A percentile compares a stretch with the other conserved stretches of the same genome.
Conservation (phyloP, 257 asterid species). For the Salvia miltiorrhiza region DNA sequence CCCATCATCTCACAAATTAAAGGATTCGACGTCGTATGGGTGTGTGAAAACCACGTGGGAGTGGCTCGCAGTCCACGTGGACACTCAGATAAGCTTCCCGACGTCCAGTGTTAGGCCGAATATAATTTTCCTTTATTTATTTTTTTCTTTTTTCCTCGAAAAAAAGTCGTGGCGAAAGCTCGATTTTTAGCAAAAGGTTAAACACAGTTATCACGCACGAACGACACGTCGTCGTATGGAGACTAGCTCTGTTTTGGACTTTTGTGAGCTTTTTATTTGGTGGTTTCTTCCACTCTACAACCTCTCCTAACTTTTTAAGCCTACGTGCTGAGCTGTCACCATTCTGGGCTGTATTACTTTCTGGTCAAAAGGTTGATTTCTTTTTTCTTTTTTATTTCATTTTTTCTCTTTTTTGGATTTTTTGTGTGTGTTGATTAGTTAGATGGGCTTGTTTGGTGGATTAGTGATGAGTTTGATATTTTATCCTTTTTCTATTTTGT, state of each 20-base stretch:
- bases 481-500: not conserved
- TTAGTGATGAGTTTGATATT: not conserved
- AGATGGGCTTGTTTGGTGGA: not conserved
- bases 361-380: slow-evolving; percentile 24
- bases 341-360: not conserved
- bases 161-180: slow-evolving; percentile 25
- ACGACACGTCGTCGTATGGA: slow-evolving; percentile 36
- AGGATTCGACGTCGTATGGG: slow-evolving; percentile 14
- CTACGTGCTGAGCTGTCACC: slow-evolving; percentile 25
- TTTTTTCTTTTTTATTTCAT: not conserved
- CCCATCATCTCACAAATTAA: not conserved
- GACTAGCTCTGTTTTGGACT: slow-evolving; percentile 6
- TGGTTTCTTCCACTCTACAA: slow-evolving; percentile 53
- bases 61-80: not conserved
- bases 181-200: not conserved
- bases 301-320: slow-evolving; percentile 21
- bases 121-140: not conserved
- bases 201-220: slow-evolving; percentile 11
- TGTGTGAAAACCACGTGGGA: slow-evolving; percentile 27
- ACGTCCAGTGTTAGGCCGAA: slow-evolving; percentile 35
- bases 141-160: not conserved
- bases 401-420: not conserved
- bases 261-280: slow-evolving; percentile 26
- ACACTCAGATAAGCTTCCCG: not conserved
- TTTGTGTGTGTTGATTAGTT: slow-evolving; percentile 1